Evolutionary conservation across 1,139 yeast species (phyloP).

Genomic region (Maudiozyma humilis): DNA sequence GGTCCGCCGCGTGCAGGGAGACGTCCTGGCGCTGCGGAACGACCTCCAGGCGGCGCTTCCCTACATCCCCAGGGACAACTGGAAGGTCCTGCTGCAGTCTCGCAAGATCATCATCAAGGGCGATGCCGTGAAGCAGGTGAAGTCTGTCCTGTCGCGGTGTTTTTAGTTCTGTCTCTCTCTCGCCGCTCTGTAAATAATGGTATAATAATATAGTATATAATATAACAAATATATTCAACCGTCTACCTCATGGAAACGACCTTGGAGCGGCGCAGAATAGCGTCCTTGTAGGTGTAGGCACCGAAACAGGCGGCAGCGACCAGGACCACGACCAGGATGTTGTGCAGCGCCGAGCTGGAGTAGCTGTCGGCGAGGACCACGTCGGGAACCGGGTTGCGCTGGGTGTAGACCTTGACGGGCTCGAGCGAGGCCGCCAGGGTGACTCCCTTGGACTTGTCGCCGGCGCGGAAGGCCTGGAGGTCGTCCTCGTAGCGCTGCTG

Average conservation of each 20-base stretch:
- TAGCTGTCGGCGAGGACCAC: constrained; percentile 2
- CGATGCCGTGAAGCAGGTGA: constrained; percentile 42
- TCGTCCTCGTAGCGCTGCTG: constrained; percentile 17
- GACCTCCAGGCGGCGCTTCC: constrained; percentile 48
- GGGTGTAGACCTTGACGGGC: not conserved
- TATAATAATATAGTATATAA: not conserved
- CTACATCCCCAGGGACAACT: constrained; percentile 37
- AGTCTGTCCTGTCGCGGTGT: constrained; percentile 23
- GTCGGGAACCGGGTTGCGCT: not conserved
- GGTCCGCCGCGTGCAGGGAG: constrained; percentile 57
- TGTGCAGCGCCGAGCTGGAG: not conserved
- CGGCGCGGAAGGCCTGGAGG: constrained; percentile 17
- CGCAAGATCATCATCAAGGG: constrained; percentile 49
- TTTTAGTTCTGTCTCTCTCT: constrained; percentile 12
- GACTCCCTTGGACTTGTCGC: constrained; percentile 18
- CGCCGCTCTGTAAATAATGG: not conserved
- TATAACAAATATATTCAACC: not conserved
- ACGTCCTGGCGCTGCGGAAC: constrained; percentile 46
- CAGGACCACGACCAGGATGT: not conserved
- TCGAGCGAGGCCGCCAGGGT: constrained; percentile 14
- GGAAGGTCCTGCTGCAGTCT: constrained; percentile 36
- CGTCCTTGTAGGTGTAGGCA: constrained; percentile 4
- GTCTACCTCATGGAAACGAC: constrained; percentile 6
- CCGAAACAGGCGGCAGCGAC: constrained; percentile 2
- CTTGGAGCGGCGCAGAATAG: constrained; percentile 1